These are phyloP conservation scores for Helicostylum pulchrum DNA, from an alignment of 192 early-diverging fungal genomes.

Conservation along the genomic window DNA sequence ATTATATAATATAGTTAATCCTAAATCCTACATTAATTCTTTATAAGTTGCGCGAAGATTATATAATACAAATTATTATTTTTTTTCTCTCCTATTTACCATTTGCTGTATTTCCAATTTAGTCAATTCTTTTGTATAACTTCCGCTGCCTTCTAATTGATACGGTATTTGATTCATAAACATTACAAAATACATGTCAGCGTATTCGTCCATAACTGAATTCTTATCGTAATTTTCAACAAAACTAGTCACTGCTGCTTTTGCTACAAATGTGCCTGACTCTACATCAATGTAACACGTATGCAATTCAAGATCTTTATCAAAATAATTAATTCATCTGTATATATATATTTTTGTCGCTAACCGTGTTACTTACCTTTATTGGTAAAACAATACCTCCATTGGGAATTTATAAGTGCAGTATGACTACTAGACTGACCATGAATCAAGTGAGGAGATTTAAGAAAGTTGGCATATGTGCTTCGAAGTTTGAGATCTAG, in stretches of 20 bases:
- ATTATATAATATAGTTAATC: constrained; percentile 3
- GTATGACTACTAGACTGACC: constrained; percentile 45
- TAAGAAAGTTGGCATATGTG: constrained; percentile 56
- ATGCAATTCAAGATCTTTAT: constrained; percentile 45
- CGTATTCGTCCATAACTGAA: constrained; percentile 46
- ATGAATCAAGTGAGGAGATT: constrained; percentile 51
- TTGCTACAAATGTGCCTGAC: constrained; percentile 49
- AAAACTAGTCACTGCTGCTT: constrained; percentile 46
- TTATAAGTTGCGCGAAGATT: neutral
- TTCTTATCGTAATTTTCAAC: constrained; percentile 48
- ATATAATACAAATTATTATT: neutral
- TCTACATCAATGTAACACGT: constrained; percentile 49
- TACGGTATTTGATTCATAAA: constrained; percentile 56
- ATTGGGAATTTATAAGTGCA: constrained; percentile 48
- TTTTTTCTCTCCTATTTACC: neutral
- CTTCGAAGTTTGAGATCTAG: constrained; percentile 38
- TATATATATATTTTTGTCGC: neutral
- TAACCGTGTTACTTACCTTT: constrained; percentile 36
- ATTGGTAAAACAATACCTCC: constrained; percentile 56
- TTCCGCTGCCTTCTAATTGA: constrained; percentile 35
- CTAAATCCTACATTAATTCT: neutral
- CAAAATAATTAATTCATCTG: neutral
- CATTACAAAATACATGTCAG: constrained; percentile 54
- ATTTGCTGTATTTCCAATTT: constrained; percentile 7
- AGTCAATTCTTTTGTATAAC: neutral